Conservation (phyloP, 257 asterid species). For the Solanum corneliomulleri region DNA sequence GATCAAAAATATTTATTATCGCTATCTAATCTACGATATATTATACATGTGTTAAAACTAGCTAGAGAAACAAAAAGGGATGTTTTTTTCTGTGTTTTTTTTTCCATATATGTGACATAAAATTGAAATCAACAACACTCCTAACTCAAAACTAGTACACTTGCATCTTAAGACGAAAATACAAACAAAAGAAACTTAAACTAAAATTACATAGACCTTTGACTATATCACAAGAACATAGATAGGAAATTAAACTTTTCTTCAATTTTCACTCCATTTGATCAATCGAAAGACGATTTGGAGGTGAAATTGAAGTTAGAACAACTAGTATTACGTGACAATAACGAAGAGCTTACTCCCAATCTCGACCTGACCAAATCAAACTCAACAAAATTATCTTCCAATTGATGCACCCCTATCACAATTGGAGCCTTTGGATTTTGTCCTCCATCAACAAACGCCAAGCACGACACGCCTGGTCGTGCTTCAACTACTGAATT, state of each 20-base stretch:
- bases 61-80: neutral
- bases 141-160: neutral
- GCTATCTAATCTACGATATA: neutral
- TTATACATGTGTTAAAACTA: neutral
- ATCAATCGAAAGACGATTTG: neutral
- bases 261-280: neutral
- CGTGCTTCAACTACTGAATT: slow-evolving; percentile 16
- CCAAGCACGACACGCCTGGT: slow-evolving; percentile 15
- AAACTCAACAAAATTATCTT: slow-evolving; percentile 17
- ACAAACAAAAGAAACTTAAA: neutral
- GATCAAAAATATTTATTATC: neutral
- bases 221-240: neutral
- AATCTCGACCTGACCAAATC: slow-evolving; percentile 15
- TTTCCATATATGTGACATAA: neutral
- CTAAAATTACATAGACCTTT: neutral
- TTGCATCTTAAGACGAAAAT: neutral
- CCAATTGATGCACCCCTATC: slow-evolving; percentile 20
- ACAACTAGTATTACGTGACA: slow-evolving; percentile 2
- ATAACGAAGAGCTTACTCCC: slow-evolving; percentile 7
- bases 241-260: neutral
- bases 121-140: neutral
- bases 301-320: slow-evolving; percentile 11
- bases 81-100: neutral
- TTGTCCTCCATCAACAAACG: slow-evolving; percentile 27
- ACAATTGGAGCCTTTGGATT: slow-evolving; percentile 15